Evolutionary conservation across 352 stramenopile species (phyloP), one percentile per base, ranked within the genome.

Genomic region (Globisporangium middletonii): DNA sequence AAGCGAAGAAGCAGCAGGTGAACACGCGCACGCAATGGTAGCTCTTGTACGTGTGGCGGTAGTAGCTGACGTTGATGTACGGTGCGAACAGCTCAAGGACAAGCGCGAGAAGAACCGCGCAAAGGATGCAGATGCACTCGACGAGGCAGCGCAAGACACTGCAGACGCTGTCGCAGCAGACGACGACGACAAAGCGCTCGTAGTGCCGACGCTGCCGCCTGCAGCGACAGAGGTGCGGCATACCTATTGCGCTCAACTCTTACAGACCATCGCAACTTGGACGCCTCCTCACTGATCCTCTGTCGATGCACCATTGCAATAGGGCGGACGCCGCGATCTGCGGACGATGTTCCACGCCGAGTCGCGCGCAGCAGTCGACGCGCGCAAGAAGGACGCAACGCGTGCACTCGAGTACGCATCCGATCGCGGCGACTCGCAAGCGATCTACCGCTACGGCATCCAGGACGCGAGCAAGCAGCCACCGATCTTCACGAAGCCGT

Each of bases 1-100:
- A 94, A 58, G 81, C 80, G 60, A 94, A 94, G 78, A 94, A 94
- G 71, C 80, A 91, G 59, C 84, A 94, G 76, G 82, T 88, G 27
- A 35, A 13, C 6, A 11, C 18, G 30, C 33, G 12, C 18, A 19
- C 26, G 27, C 15, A 4, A 4, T 33, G 23, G n/a, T 19, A 5
- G n/a, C 35, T 30, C 30, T 41, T 27, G 27, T 5, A 19, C 19
- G 4, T 33, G 2, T 44, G 43, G 19, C 7, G 12, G 13, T 26
- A 27, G 35, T 6, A 2, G 9, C 35, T 35, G 5, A 47, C 50
- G 0, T 11, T 12, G 6, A 16, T 9, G 9, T 2, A 42, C 9
- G 12, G 12, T 35, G 3, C 45, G 26, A 26, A 43, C 51, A 89
- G 79, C 78, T 94, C 27, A 68, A 83, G 43, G 78, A 85, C 38